Evolutionary conservation across 352 stramenopile species (phyloP).

Genomic region (Phytophthora pisi): DNA sequence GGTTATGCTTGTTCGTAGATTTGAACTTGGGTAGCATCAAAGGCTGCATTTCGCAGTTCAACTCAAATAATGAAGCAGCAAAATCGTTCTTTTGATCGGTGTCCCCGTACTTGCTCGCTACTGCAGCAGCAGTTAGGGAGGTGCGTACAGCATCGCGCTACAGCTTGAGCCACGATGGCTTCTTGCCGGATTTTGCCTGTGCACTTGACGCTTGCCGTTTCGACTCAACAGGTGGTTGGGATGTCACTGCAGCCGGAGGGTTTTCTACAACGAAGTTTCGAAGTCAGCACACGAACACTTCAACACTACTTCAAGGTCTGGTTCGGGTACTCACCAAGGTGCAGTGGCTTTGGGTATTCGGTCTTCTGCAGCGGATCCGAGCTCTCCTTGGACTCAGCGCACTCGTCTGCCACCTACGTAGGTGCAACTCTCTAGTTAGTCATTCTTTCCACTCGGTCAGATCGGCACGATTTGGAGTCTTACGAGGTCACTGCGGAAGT

Average conservation of each 20-base stretch:
- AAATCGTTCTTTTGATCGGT: slow-evolving; percentile 1
- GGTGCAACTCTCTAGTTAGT: slow-evolving; percentile 9
- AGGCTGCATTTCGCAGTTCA: slow-evolving; percentile 8
- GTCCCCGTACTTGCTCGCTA: not conserved
- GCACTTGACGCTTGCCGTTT: slow-evolving; percentile 33
- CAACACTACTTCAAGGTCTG: not conserved
- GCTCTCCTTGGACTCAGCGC: slow-evolving; percentile 50
- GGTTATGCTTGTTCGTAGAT: slow-evolving; percentile 14
- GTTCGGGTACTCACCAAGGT: slow-evolving; percentile 39
- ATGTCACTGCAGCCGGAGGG: slow-evolving; percentile 19
- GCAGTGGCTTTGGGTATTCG: slow-evolving; percentile 54
- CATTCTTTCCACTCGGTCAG: not conserved
- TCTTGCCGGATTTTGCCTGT: slow-evolving; percentile 55
- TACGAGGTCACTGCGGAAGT: slow-evolving; percentile 70
- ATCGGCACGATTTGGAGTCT: not conserved
- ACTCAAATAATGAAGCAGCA: slow-evolving; percentile 29
- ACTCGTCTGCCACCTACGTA: slow-evolving; percentile 40
- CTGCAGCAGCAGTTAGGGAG: too few species aligned
- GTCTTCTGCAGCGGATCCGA: slow-evolving; percentile 27
- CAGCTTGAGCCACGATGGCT: slow-evolving; percentile 80
- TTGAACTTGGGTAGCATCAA: not conserved
- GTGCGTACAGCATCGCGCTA: slow-evolving; percentile 20
- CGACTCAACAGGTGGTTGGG: slow-evolving; percentile 30
- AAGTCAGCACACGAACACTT: slow-evolving; percentile 8
- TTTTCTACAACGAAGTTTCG: slow-evolving; percentile 30